Evolutionary conservation across 129 eudicot genomes (phyloP).

Genomic region (Deinandra increscens): DNA sequence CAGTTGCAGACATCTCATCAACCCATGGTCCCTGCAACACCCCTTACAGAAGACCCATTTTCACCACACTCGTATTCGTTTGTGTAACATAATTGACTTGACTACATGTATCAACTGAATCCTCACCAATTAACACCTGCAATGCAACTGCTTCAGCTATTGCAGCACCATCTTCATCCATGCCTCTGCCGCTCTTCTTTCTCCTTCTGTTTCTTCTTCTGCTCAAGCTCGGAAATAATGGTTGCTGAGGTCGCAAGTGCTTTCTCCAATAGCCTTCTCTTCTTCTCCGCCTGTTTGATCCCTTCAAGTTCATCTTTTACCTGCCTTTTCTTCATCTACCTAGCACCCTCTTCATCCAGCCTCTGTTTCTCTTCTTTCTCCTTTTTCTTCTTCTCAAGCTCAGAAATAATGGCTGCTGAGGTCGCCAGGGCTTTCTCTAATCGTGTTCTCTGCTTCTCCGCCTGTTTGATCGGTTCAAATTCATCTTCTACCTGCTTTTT

Average conservation of each 20-base stretch:
- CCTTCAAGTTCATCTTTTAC: too few relatives aligned
- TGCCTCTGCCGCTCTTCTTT: slow-evolving; percentile 86
- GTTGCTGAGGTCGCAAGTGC: too few relatives aligned
- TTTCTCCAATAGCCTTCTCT: too few relatives aligned
- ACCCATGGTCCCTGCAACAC: neutral
- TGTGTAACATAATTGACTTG: slow-evolving; percentile 14
- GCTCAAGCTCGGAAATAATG: too few relatives aligned
- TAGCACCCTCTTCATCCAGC: too few relatives aligned
- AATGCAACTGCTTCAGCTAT: slow-evolving; percentile 95
- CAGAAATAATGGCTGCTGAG: slow-evolving; percentile 93
- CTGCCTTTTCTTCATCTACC: too few relatives aligned
- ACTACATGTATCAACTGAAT: slow-evolving; percentile 45
- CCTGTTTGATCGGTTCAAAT: slow-evolving; percentile 84
- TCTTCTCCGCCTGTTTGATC: too few relatives aligned
- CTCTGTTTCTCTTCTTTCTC: too few relatives aligned
- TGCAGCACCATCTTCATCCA: slow-evolving; percentile 95
- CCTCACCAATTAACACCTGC: slow-evolving; percentile 80
- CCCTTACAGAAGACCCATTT: slow-evolving; percentile 24
- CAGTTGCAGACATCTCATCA: slow-evolving; percentile 55
- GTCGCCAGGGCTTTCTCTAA: slow-evolving; percentile 96
- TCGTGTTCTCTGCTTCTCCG: slow-evolving; percentile 95
- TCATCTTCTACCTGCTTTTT: too few relatives aligned
- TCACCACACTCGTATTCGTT: slow-evolving; percentile 35
- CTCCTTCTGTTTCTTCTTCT: slow-evolving; percentile 83
- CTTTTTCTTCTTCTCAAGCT: too few relatives aligned